These are phyloP conservation scores for Hemileia vastatrix DNA, from an alignment of 1,284 basidiomycete species.

Conservation along the genomic window DNA sequence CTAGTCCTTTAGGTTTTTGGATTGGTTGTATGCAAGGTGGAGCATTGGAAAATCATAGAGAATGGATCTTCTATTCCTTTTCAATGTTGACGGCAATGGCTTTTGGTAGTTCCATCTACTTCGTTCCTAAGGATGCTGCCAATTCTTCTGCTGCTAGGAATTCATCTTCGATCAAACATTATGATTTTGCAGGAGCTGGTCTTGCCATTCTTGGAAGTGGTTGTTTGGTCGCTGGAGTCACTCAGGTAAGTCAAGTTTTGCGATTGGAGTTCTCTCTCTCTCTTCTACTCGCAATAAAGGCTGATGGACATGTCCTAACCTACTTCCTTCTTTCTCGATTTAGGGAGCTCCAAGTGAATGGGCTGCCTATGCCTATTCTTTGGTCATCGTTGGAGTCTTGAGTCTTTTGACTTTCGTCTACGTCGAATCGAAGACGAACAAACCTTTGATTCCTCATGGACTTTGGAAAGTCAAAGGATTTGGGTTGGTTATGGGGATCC, in stretches of 20 bases:
- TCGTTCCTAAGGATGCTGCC: not conserved
- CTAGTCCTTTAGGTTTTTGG: constrained; percentile 26
- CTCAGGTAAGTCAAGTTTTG: no score
- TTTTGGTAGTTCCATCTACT: no score
- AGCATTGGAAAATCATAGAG: constrained; percentile 5
- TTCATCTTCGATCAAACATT: constrained; percentile 5
- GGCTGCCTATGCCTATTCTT: constrained; percentile 24
- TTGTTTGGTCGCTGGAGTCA: constrained; percentile 24
- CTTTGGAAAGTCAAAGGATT: constrained; percentile 25
- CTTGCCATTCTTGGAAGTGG: constrained; percentile 24
- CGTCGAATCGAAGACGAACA: constrained; percentile 19
- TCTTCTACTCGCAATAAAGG: no score
- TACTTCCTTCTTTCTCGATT: no score
- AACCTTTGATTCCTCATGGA: no score
- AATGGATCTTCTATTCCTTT: constrained; percentile 22
- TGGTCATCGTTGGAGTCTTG: constrained; percentile 24
- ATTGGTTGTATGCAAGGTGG: constrained; percentile 26
- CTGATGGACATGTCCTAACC: no score
- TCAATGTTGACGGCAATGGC: constrained; percentile 11
- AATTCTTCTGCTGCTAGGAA: not conserved
- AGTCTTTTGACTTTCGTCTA: constrained; percentile 18
- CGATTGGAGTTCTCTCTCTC: no score
- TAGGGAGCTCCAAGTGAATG: constrained; percentile 23
- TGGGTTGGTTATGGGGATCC: constrained; percentile 6
- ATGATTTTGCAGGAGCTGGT: constrained; percentile 24